phyloP scores from a whole-genome alignment of 768 basidiomycete species.

The Amanita muscaria region DNA sequence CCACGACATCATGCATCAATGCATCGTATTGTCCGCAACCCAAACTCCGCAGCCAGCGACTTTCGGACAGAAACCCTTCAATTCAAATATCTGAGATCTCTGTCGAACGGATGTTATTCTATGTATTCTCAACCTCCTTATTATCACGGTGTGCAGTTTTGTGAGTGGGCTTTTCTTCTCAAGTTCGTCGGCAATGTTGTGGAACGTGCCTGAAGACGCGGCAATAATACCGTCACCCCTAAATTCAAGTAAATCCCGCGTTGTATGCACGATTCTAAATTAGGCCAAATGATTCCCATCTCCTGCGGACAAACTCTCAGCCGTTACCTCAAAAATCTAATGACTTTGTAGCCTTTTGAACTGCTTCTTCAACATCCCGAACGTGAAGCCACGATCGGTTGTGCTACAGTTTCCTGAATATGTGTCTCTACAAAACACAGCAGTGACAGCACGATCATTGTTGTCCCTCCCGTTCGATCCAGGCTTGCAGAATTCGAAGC shows the following conservation, averaged over 20 bases:
- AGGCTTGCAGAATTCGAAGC: constrained; percentile 12
- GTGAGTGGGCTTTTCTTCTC: not conserved
- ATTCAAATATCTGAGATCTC: too few species aligned
- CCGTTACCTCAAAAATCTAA: too few species aligned
- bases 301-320: too few species aligned
- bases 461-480: not conserved
- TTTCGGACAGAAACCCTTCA: too few species aligned
- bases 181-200: not conserved
- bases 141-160: too few species aligned
- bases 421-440: not conserved
- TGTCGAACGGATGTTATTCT: too few species aligned
- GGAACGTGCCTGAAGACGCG: not conserved
- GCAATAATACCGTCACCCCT: not conserved
- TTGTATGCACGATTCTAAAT: constrained; percentile 1
- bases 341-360: not conserved
- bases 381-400: not conserved
- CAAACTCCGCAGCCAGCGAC: too few species aligned
- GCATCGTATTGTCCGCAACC: too few species aligned
- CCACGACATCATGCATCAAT: not conserved
- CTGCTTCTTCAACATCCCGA: not conserved
- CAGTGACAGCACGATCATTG: not conserved
- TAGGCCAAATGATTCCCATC: not conserved
- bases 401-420: not conserved
- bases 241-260: constrained; percentile 3
- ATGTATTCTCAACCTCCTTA: too few species aligned